Base-by-base conservation (phyloP, 495 filamentous ascomycete species). In the Ramalina peruviana region DNA sequence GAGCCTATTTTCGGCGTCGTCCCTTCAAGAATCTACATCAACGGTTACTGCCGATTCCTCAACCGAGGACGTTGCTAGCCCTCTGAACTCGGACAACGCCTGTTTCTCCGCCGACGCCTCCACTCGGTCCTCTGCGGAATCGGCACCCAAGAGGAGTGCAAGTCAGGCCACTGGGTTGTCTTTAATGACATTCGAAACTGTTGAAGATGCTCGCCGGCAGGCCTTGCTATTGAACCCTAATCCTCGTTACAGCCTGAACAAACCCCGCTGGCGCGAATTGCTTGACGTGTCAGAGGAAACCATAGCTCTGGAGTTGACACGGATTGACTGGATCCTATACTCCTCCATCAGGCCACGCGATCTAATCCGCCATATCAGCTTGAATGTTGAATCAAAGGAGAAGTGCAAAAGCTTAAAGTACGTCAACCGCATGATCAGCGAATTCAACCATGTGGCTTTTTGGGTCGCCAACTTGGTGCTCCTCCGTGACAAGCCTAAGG, bases 321-420 rank as follows among this genome's bases (percentile, higher is more conserved):
- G 92, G 47, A 89, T 97, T 39, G 92, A 97, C 67, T 96, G 90
- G 92, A 76, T 88, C 59, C 88, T 94, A 79, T 95, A 94, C 65
- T 88, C 83, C 55, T 84, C 87, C n/a, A 93, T 97, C 61, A 81
- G 85, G n/a, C 84, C 89, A 40, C 84, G 92, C 43, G 93, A 98
- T 65, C 74, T 96, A 5, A 83, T 97, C 43, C 82, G 93, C 2
- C 84, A 95, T 63, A 87, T 94, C 53, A 88, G 80, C 58, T 68
- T 94, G 42, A 75, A 81, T 4, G 65, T 75, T 3, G 77, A 82
- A 27, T 69, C 78, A 52, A 60, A 56, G 26, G 82, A 86, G 49
- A 86, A 82, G 57, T 84, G 81, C 61, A 82, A 80, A 58, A 84
- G 80, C 61, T 69, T 96, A 54, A 76, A 80, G 51, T 83, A 93